Evolutionary conservation across 2,329 filamentous ascomycete species (phyloP).

Genomic region (Nigrospora osmanthi): DNA sequence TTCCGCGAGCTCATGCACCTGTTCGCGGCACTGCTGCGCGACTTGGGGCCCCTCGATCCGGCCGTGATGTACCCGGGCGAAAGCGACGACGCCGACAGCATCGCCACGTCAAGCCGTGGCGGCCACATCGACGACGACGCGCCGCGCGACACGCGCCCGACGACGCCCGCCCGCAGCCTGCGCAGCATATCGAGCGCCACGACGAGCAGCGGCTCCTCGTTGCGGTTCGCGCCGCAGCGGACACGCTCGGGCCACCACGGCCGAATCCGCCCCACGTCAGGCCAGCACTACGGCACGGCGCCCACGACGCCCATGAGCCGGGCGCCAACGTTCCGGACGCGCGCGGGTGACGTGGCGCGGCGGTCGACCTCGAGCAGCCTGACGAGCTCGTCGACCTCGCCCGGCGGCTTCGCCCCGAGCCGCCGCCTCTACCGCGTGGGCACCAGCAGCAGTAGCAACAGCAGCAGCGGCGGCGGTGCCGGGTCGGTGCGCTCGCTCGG

Average conservation of each 20-base stretch:
- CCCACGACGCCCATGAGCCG: constrained; percentile 44
- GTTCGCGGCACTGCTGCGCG: constrained; percentile 73
- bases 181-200: constrained; percentile 1
- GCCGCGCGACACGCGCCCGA: constrained; percentile 31
- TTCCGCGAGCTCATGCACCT: constrained; percentile 77
- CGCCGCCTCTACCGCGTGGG: constrained; percentile 28
- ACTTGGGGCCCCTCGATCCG: constrained; percentile 60
- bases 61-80: constrained; percentile 32
- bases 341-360: constrained; percentile 7
- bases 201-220: constrained; percentile 22
- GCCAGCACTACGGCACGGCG: constrained; percentile 41
- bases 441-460: constrained; percentile 30
- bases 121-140: constrained; percentile 30
- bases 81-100: constrained; percentile 14
- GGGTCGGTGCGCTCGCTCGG: constrained; percentile 18
- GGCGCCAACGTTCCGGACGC: background rate
- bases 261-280: constrained; percentile 33
- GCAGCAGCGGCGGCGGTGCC: constrained; percentile 25
- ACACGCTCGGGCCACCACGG: constrained; percentile 11
- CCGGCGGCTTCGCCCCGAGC: constrained; percentile 33
- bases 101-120: constrained; percentile 10
- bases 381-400: constrained; percentile 20
- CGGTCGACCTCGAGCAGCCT: constrained; percentile 14
- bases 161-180: constrained; percentile 15
- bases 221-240: constrained; percentile 10